Evolutionary conservation across 208 protist genomes (phyloP), one percentile per base, ranked within the genome.

Genomic region (Leishmania tropica): DNA sequence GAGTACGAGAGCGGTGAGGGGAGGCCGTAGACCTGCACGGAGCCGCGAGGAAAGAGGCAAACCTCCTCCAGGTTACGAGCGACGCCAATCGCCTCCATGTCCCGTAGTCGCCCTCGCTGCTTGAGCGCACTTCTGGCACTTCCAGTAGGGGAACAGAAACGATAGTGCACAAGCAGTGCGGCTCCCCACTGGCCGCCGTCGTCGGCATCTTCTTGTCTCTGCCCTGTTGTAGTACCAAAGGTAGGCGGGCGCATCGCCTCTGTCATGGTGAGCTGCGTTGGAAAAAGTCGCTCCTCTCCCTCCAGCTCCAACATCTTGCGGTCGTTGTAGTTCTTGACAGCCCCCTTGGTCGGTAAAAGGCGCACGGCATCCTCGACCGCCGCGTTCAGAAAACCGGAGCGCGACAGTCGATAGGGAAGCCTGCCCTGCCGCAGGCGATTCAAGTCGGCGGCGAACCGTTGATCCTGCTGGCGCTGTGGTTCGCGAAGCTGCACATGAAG

Each of bases 261-360:
- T 31, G 15, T 58, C 37, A 74, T 64, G 1, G 67, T 70, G 2
- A 97, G 40, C 15, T 92, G 76, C 72, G 85, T 96, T 17, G 65
- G 84, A 75, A 97, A 97, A n/a, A 76, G 45, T 0, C 75, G 67
- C 35, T 82, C 80, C 60, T 87, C 83, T 3, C 93, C 94, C 19
- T 75, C 56, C 37, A 97, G 83, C 76, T 90, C 80, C n/a, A 96
- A 78, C 89, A 97, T 91, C 45, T 89, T 91, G 8, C 37, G n/a
- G 35, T 88, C 88, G 71, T 97, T 96, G 88, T 87, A 95, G 76
- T 88, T 90, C 48, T 81, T 85, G 60, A 96, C 95, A 0, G 87
- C 85, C 13, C 85, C 76, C 77, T 89, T 92, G 13, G 86, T 93
- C 1, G 93, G 86, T 78, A 95, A 92, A 17, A 97, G 83, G n/a